These are phyloP conservation scores for Silybum marianum DNA, from an alignment of 129 eudicot genomes.

Conservation along the genomic window DNA sequence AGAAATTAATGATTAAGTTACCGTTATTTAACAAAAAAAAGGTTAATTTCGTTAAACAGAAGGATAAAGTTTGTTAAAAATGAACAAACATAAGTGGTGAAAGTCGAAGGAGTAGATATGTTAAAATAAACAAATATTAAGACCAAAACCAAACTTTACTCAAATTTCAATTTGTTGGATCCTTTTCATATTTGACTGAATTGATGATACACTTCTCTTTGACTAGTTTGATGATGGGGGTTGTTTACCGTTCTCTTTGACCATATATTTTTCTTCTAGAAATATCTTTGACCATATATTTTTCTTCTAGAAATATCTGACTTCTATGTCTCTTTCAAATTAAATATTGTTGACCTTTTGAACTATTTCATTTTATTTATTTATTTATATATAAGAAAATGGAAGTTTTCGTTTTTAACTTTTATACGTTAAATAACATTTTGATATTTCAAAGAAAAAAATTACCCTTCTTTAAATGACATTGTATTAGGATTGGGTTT, in stretches of 20 bases:
- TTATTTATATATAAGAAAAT: no score
- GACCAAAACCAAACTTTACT: background rate
- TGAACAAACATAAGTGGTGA: background rate
- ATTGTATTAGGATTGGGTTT: no score
- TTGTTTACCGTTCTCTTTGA: constrained; percentile 14
- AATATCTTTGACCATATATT: background rate
- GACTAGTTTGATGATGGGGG: constrained; percentile 15
- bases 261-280: background rate
- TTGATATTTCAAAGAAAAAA: no score
- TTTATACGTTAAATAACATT: no score
- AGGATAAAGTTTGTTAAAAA: no score
- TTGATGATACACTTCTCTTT: background rate
- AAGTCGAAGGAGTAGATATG: background rate
- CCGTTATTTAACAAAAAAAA: no score
- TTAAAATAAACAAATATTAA: background rate
- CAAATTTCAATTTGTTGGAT: no score
- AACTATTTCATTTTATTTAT: background rate
- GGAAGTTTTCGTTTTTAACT: no score
- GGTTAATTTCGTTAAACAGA: no score
- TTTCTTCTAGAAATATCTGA: background rate
- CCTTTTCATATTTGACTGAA: background rate
- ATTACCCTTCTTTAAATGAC: no score
- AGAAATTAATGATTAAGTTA: no score
- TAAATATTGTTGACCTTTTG: background rate
- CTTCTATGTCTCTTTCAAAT: background rate